Evolutionary conservation across 179 eudicot species (phyloP).

Genomic region (Silene noctiflora): DNA sequence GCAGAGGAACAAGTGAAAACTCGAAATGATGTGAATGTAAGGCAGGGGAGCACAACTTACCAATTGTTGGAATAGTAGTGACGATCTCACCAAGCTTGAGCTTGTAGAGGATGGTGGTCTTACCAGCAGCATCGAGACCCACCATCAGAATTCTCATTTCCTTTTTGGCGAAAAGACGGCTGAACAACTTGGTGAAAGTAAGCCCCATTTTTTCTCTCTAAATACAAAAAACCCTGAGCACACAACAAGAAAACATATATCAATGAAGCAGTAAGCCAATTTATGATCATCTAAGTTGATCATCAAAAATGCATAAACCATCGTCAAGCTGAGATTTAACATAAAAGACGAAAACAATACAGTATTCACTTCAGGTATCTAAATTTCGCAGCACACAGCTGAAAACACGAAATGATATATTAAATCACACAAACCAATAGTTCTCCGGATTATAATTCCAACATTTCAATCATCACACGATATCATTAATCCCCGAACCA

Average conservation of each 20-base stretch:
- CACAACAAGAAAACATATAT: background rate
- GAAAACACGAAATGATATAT: background rate
- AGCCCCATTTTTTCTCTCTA: slow-evolving; percentile 51
- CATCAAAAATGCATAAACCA: background rate
- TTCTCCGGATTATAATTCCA: background rate
- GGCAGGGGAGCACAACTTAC: slow-evolving; percentile 34
- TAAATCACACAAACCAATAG: background rate
- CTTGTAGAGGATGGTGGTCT: slow-evolving; percentile 88
- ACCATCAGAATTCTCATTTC: slow-evolving; percentile 39
- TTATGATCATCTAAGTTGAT: background rate
- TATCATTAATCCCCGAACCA: too few species aligned
- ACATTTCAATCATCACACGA: background rate
- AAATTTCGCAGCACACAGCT: background rate
- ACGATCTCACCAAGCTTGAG: slow-evolving; percentile 95
- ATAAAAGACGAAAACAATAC: too few species aligned
- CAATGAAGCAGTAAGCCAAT: background rate
- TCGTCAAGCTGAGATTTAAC: background rate
- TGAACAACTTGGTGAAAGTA: slow-evolving; percentile 82
- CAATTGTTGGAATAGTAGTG: slow-evolving; percentile 86
- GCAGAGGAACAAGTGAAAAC: background rate
- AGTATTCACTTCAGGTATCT: too few species aligned
- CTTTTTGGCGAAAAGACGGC: slow-evolving; percentile 85
- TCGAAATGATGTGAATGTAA: background rate
- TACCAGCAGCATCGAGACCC: slow-evolving; percentile 95
- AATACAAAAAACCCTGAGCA: slow-evolving; percentile 11